These are phyloP conservation scores for Blepharisma undulans DNA, from an alignment of 169 alveolate species.

Conservation along the genomic window DNA sequence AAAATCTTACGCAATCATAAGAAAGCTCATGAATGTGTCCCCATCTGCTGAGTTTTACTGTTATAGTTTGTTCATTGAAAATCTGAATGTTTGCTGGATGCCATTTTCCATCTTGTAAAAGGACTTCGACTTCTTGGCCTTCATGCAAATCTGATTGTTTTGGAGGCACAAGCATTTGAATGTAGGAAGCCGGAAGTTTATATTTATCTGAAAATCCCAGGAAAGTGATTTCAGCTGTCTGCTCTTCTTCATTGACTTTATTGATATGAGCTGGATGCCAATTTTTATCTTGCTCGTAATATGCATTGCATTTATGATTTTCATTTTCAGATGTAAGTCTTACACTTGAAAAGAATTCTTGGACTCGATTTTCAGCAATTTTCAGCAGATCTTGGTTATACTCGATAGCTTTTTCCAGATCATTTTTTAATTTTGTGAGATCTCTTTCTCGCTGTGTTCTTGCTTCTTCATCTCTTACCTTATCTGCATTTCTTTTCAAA, in stretches of 20 bases:
- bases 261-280: conserved; percentile 34
- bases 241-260: background rate
- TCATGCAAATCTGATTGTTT: background rate
- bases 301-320: conserved; percentile 8
- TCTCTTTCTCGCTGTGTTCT: conserved; percentile 7
- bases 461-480: conserved; percentile 1
- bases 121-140: conserved; percentile 26
- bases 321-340: background rate
- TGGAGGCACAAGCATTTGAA: background rate
- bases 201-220: background rate
- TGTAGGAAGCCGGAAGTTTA: conserved; percentile 16
- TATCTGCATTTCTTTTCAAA: background rate
- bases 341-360: background rate
- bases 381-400: conserved; percentile 17
- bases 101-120: conserved; percentile 33
- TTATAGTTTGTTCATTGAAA: background rate
- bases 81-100: background rate
- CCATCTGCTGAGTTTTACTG: conserved; percentile 20
- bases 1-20: background rate
- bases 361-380: background rate
- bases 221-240: conserved; percentile 29
- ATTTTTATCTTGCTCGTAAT: conserved; percentile 14
- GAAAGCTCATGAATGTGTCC: conserved; percentile 12
- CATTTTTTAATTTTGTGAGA: background rate
- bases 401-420: conserved; percentile 19